Percentiles rank a stretch among this genome's conserved stretches.
Conservation (phyloP, 257 asterid species). For the Linaria vulgaris region DNA sequence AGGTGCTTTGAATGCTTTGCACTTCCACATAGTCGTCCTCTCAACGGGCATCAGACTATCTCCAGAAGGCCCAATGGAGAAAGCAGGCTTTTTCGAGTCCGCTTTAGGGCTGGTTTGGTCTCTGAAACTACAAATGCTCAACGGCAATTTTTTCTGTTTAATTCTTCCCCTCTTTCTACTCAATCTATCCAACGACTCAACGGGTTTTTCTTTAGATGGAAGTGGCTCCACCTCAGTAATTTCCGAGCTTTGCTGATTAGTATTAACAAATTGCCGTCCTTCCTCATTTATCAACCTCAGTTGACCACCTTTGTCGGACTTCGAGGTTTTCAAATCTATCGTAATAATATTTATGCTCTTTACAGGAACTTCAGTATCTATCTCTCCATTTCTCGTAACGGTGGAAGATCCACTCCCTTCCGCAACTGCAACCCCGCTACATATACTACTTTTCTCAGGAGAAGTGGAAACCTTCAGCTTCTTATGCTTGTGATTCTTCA, state of each 20-base stretch:
- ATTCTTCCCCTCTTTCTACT: conserved; percentile 62
- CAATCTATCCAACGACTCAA: conserved; percentile 48
- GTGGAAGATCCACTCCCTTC: conserved; percentile 33
- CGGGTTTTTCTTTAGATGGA: conserved; percentile 29
- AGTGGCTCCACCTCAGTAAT: conserved; percentile 36
- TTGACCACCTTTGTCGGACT: conserved; percentile 31
- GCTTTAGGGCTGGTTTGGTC: conserved; percentile 64
- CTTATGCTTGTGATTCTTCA: conserved; percentile 49
- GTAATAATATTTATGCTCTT: conserved; percentile 36
- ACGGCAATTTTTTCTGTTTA: conserved; percentile 83
- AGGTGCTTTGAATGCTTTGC: conserved; percentile 74
- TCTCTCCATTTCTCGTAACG: conserved; percentile 29
- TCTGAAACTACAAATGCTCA: conserved; percentile 78
- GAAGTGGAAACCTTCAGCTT: conserved; percentile 47
- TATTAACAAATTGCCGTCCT: conserved; percentile 30
- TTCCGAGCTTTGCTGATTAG: conserved; percentile 38
- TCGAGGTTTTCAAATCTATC: conserved; percentile 51
- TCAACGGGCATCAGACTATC: conserved; percentile 45
- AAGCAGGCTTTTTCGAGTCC: conserved; percentile 44
- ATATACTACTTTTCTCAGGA: conserved; percentile 13
- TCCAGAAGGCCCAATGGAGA: conserved; percentile 39
- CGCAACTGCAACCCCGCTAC: conserved; percentile 29
- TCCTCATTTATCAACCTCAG: conserved; percentile 37
- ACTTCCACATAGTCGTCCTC: conserved; percentile 70
- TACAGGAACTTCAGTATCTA: conserved; percentile 33